phyloP scores from a whole-genome alignment of 2,329 filamentous ascomycete genomes.

The Apiospora kogelbergensis region DNA sequence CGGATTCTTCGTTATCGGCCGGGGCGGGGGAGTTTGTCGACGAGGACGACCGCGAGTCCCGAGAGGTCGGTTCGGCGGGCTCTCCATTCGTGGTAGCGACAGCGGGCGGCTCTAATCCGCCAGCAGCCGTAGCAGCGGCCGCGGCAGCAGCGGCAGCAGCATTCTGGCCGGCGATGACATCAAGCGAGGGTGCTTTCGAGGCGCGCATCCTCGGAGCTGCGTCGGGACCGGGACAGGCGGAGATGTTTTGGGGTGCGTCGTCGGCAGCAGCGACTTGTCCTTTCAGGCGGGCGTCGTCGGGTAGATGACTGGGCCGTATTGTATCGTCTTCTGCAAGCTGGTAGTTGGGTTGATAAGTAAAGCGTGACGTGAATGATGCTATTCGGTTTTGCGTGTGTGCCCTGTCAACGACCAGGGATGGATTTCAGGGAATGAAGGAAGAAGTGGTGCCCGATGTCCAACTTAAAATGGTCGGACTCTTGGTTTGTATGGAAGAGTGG shows the following conservation, averaged over 20 bases:
- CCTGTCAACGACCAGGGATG: constrained; percentile 5
- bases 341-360: neutral
- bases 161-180: constrained; percentile 15
- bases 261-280: neutral
- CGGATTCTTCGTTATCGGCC: constrained; percentile 85
- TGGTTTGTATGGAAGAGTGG: constrained; percentile 5
- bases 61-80: constrained; percentile 35
- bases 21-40: constrained; percentile 74
- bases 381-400: neutral
- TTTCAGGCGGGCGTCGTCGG: neutral
- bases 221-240: neutral
- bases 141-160: constrained; percentile 9
- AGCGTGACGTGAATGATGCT: constrained; percentile 6
- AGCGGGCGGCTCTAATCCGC: neutral
- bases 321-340: neutral
- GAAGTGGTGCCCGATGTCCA: constrained; percentile 6
- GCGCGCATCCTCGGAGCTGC: constrained; percentile 13
- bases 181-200: constrained; percentile 14
- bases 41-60: constrained; percentile 61
- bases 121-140: neutral
- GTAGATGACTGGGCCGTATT: neutral
- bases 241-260: neutral
- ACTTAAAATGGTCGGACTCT: constrained; percentile 7
- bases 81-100: neutral
- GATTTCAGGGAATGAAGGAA: constrained; percentile 4